Percentiles rank a stretch among this genome's conserved stretches.
These are phyloP conservation scores for Coprinellus micaceus DNA, from an alignment of 768 basidiomycete species.

Conservation along the genomic window DNA sequence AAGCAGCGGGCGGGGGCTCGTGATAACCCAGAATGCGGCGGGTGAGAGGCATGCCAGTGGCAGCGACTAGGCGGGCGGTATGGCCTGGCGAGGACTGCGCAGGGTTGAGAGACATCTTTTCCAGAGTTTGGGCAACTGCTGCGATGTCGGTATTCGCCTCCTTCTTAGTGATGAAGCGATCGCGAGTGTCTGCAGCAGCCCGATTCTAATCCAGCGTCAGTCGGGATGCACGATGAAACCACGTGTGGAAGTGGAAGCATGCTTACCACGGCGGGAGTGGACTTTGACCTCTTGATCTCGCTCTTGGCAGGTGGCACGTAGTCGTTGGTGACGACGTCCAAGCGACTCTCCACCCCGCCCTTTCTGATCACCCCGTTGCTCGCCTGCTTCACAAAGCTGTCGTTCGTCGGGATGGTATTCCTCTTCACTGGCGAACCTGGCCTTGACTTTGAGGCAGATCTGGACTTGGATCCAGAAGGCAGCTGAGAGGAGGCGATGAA, in stretches of 20 bases:
- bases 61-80: conserved; percentile 71
- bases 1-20: conserved; percentile 77
- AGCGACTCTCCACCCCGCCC: conserved; percentile 71
- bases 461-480: neutral
- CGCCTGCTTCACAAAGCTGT: conserved; percentile 59
- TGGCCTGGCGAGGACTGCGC: conserved; percentile 67
- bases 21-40: conserved; percentile 86
- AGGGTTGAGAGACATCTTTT: conserved; percentile 56
- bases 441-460: conserved; percentile 36
- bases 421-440: conserved; percentile 67
- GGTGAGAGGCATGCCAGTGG: conserved; percentile 72
- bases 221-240: neutral
- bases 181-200: conserved; percentile 44
- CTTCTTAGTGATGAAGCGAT: conserved; percentile 69
- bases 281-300: conserved; percentile 69
- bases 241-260: conserved; percentile 9
- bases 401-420: conserved; percentile 45
- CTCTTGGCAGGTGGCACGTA: conserved; percentile 64
- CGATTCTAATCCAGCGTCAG: conserved; percentile 36
- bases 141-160: conserved; percentile 34
- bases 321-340: conserved; percentile 75
- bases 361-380: conserved; percentile 67
- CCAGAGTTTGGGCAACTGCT: conserved; percentile 59
- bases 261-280: conserved; percentile 60
- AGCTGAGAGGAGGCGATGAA: conserved; percentile 41